Evolutionary conservation across 2,329 filamentous ascomycete genomes (phyloP).

Genomic region (Monilinia laxa): DNA sequence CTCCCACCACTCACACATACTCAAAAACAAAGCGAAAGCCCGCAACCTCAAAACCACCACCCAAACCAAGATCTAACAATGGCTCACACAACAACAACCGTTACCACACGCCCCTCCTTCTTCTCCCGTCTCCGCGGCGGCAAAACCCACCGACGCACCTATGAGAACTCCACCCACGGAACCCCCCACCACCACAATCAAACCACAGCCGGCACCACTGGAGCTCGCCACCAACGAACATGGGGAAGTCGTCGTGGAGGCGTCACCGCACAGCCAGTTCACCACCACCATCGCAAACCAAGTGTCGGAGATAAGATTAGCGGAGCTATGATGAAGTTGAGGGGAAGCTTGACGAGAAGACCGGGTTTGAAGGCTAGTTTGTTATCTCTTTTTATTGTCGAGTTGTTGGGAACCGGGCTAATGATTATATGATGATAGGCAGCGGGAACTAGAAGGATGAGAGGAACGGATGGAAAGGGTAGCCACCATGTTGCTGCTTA

Average conservation of each 20-base stretch:
- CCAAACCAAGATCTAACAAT: not conserved
- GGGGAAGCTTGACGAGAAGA: constrained; percentile 65
- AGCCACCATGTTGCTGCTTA: constrained; percentile 40
- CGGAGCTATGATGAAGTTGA: constrained; percentile 71
- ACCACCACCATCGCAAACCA: constrained; percentile 6
- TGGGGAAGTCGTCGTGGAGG: not conserved
- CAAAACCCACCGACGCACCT: constrained; percentile 15
- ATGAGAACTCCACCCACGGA: constrained; percentile 2
- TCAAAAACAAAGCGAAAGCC: not conserved
- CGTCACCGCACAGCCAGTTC: not conserved
- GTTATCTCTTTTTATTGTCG: too few relatives aligned
- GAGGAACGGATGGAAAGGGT: constrained; percentile 69
- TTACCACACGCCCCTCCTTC: constrained; percentile 13
- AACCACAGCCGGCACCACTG: not conserved
- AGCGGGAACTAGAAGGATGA: constrained; percentile 71
- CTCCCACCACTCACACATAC: not conserved
- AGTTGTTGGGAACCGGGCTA: not conserved
- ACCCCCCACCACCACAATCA: not conserved
- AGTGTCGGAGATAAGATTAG: constrained; percentile 72
- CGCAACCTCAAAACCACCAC: not conserved
- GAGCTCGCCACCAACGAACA: not conserved
- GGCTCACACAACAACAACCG: constrained; percentile 22
- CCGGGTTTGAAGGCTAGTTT: constrained; percentile 66
- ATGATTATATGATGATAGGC: constrained; percentile 49
- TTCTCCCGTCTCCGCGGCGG: constrained; percentile 15